phyloP scores from a whole-genome alignment of 208 protist genomes.

The Acanthamoeba quina region DNA sequence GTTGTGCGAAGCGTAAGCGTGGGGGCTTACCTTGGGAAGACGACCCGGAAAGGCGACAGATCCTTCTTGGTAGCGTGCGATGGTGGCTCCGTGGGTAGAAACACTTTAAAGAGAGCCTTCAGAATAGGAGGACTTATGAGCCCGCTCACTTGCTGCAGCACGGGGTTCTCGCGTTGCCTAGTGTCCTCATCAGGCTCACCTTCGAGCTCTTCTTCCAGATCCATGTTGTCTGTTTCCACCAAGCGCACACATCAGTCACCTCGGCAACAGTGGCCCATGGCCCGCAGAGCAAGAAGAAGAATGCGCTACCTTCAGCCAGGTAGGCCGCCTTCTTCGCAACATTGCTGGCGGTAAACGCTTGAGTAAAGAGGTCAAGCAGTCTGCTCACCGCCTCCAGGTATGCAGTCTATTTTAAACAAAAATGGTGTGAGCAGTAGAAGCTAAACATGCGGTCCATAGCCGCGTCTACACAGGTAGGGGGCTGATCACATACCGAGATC shows the following conservation, averaged over 20 bases:
- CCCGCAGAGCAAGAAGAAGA: too few species aligned
- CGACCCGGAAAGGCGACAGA: background rate
- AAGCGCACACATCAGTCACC: background rate
- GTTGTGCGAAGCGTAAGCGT: background rate
- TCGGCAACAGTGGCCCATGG: too few species aligned
- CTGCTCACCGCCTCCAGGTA: slow-evolving; percentile 3
- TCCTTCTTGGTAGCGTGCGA: background rate
- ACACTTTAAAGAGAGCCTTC: slow-evolving; percentile 2
- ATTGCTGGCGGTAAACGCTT: background rate
- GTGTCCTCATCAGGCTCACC: background rate
- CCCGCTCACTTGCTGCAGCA: background rate
- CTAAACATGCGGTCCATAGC: background rate
- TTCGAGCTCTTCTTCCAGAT: background rate
- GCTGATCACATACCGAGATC: background rate
- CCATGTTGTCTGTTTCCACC: background rate
- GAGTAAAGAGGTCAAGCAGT: slow-evolving; percentile 33
- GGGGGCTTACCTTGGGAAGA: background rate
- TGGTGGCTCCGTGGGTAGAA: background rate
- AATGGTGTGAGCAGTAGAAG: background rate
- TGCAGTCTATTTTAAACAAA: background rate
- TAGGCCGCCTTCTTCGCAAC: background rate
- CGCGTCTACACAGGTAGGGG: background rate
- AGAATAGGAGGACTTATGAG: slow-evolving; percentile 1
- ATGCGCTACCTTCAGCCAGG: background rate
- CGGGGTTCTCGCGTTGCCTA: background rate